Evolutionary conservation across 768 basidiomycete species (phyloP).

Genomic region (Leucogyrophana mollusca): DNA sequence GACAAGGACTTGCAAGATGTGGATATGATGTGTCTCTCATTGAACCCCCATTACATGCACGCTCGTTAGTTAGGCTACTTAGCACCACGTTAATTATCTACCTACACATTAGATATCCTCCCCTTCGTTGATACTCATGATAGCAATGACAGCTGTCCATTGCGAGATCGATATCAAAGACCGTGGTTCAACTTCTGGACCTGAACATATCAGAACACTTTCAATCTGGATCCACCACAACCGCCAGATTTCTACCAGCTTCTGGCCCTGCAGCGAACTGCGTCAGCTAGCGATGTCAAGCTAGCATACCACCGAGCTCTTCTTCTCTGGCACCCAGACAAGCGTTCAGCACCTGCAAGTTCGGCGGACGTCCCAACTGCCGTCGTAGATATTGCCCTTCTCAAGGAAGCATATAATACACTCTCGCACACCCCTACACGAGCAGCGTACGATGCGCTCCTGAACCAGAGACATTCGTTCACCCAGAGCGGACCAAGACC

Average conservation of each 20-base stretch:
- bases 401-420: slow-evolving; percentile 68
- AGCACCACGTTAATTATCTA: no score
- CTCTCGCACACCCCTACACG: slow-evolving; percentile 54
- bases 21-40: no score
- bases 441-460: slow-evolving; percentile 45
- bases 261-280: slow-evolving; percentile 50
- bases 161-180: no score
- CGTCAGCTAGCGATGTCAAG: slow-evolving; percentile 59
- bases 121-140: no score
- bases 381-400: slow-evolving; percentile 46
- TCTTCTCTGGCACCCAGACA: slow-evolving; percentile 66
- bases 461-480: slow-evolving; percentile 8
- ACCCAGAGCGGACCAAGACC: slow-evolving; percentile 51
- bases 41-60: no score
- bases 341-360: slow-evolving; percentile 29
- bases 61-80: no score
- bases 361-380: slow-evolving; percentile 14
- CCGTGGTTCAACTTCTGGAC: no score
- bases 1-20: no score
- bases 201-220: no score
- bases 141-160: no score
- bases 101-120: no score
- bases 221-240: slow-evolving; percentile 13
- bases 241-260: slow-evolving; percentile 58
- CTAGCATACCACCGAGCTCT: slow-evolving; percentile 67